phyloP scores from a whole-genome alignment of 305 asterid genomes.

The Solanum hybrid region DNA sequence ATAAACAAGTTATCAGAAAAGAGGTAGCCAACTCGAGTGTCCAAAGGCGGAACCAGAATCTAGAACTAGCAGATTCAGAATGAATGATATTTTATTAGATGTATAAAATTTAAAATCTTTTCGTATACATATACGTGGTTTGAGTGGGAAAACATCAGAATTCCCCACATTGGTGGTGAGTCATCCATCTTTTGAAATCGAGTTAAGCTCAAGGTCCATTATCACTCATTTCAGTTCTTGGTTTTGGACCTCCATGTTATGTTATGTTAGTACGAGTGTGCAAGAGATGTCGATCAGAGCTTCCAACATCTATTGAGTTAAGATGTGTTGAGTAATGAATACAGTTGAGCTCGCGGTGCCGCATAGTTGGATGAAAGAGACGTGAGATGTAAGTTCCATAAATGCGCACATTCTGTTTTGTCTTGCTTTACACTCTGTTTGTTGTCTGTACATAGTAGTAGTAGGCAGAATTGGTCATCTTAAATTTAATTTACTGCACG shows the following conservation, averaged over 20 bases:
- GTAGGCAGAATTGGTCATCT: background rate
- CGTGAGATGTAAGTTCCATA: constrained; percentile 27
- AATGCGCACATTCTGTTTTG: constrained; percentile 22
- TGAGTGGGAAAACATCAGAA: background rate
- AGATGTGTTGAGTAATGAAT: background rate
- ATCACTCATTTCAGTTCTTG: background rate
- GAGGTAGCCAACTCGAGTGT: background rate
- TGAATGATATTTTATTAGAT: no score
- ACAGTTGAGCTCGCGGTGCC: background rate
- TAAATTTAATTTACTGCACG: background rate
- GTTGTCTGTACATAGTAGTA: constrained; percentile 7
- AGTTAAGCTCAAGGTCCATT: background rate
- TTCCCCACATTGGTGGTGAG: background rate
- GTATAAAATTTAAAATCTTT: background rate
- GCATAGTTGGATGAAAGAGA: constrained; percentile 46
- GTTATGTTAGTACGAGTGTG: background rate
- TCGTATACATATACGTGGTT: background rate
- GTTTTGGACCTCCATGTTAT: background rate
- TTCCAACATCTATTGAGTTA: background rate
- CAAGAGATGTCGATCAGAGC: background rate
- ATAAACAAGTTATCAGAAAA: background rate
- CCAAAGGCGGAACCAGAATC: no score
- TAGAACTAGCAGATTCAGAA: no score
- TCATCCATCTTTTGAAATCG: background rate
- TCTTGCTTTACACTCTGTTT: background rate